Conservation (phyloP, 495 filamentous ascomycete genomes). For the Terfezia claveryi region DNA sequence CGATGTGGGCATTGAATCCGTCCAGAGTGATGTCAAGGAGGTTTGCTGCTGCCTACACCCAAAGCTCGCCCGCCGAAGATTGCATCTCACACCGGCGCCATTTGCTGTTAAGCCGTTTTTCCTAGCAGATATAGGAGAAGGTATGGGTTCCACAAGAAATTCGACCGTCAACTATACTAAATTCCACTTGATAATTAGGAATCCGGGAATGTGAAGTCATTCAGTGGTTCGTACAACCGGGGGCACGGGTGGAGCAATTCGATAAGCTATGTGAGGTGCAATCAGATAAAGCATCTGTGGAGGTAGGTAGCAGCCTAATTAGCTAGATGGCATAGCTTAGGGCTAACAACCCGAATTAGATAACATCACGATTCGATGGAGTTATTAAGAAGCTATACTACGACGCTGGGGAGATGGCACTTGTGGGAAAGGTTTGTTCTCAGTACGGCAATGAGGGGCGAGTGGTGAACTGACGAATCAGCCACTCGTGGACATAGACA, state of each 20-base stretch:
- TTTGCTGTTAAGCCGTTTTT: constrained; percentile 59
- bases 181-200: constrained; percentile 27
- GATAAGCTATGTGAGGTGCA: constrained; percentile 94
- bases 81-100: not conserved
- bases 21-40: not conserved
- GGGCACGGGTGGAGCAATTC: constrained; percentile 91
- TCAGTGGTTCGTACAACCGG: constrained; percentile 97
- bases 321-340: not conserved
- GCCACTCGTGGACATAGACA: constrained; percentile 61
- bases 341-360: constrained; percentile 25
- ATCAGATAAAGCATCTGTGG: constrained; percentile 94
- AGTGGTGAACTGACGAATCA: constrained; percentile 13
- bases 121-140: constrained; percentile 92
- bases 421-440: constrained; percentile 44
- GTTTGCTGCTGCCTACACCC: not conserved
- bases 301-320: constrained; percentile 26
- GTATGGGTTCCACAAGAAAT: constrained; percentile 23
- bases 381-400: constrained; percentile 94
- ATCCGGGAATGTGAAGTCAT: constrained; percentile 98
- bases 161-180: not conserved
- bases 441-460: not conserved
- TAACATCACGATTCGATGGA: constrained; percentile 83
- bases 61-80: not conserved
- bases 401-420: constrained; percentile 85
- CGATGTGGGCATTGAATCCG: not conserved